Conservation (phyloP, 2,329 filamentous ascomycete genomes). For the Monosporascus cannonballus region DNA sequence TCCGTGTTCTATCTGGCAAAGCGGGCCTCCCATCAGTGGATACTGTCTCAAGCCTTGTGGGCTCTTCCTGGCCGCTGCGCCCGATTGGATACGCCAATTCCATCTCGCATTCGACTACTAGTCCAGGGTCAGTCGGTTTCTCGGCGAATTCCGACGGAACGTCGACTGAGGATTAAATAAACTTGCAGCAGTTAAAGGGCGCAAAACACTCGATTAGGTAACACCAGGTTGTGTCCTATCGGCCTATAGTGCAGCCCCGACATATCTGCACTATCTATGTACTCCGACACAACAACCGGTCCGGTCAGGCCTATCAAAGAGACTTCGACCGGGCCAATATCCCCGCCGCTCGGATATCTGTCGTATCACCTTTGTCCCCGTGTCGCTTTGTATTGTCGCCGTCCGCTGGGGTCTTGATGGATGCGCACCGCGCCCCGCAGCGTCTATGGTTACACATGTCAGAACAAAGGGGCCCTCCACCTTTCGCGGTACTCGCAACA, state of each 20-base stretch:
- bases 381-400: background rate
- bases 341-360: background rate
- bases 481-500: too few relatives aligned
- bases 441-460: background rate
- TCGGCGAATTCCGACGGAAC: too few relatives aligned
- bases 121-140: too few relatives aligned
- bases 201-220: constrained; percentile 9
- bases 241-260: background rate
- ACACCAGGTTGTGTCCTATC: background rate
- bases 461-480: background rate
- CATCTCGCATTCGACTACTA: constrained; percentile 9
- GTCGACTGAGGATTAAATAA: background rate
- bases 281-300: constrained; percentile 5
- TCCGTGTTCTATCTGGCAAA: constrained; percentile 4
- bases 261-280: constrained; percentile 5
- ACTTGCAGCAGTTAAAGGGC: constrained; percentile 8
- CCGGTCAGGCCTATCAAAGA: constrained; percentile 2
- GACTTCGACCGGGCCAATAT: background rate
- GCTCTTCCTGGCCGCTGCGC: background rate
- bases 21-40: constrained; percentile 3
- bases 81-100: constrained; percentile 4
- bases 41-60: constrained; percentile 4
- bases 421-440: constrained; percentile 9
- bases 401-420: constrained; percentile 1
- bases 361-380: background rate